Percentiles rank a stretch among this genome's conserved stretches.
Conservation (phyloP, 441 rosid species). For the Populus trichocarpa region DNA sequence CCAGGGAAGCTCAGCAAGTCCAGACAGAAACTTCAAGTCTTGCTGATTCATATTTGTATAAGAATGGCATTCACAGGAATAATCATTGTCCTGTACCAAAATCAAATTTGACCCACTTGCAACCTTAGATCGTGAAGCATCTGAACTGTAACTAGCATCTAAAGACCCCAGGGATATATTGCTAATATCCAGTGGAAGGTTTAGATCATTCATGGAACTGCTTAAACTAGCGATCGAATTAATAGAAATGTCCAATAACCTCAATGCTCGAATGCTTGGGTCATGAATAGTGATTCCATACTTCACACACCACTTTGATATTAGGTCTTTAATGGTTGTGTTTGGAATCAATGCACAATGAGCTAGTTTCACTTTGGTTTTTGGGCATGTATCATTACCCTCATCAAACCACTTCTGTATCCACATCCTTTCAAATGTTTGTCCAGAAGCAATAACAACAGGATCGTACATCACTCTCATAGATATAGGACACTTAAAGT, state of each 20-base stretch:
- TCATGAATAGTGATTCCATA: conserved; percentile 48
- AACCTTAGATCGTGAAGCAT: conserved; percentile 26
- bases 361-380: conserved; percentile 42
- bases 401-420: conserved; percentile 85
- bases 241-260: conserved; percentile 39
- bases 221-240: conserved; percentile 65
- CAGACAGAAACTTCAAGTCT: conserved; percentile 38
- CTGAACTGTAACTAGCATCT: conserved; percentile 42
- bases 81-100: conserved; percentile 27
- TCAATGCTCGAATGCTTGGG: conserved; percentile 31
- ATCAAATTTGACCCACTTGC: conserved; percentile 14
- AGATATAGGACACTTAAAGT: conserved; percentile 69
- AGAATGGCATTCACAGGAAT: conserved; percentile 22
- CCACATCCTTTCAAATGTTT: conserved; percentile 77
- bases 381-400: conserved; percentile 68
- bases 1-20: conserved; percentile 50
- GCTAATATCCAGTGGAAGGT: conserved; percentile 54
- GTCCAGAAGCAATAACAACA: conserved; percentile 73
- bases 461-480: conserved; percentile 79
- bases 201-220: conserved; percentile 50
- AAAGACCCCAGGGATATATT: conserved; percentile 50
- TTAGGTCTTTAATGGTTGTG: conserved; percentile 44
- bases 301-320: conserved; percentile 62
- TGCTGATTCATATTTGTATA: conserved; percentile 20
- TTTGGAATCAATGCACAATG: conserved; percentile 48